Evolutionary conservation across 192 early-diverging fungal species (phyloP), one percentile per base, ranked within the genome.

Genomic region (Backusella australiensis): DNA sequence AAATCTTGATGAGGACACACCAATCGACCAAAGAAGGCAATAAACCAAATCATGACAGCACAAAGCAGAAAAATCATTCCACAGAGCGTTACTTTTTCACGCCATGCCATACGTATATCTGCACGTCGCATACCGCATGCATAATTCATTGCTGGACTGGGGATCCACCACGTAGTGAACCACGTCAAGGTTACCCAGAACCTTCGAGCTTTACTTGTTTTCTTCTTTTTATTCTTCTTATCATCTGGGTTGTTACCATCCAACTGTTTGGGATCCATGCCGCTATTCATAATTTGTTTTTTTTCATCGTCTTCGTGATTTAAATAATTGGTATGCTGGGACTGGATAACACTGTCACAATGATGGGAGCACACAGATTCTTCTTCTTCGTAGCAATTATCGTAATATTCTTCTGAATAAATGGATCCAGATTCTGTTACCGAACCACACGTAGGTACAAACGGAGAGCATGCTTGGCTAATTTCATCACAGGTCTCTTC

Each of bases 51-150:
- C 75, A 97, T 91, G 77, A 88, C 79, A 12, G 80, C 87, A 66
- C 93, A 94, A 66, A 97, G 78, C 53, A 95, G 85, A 36, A 91
- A 83, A 52, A 97, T 95, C 74, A 99, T 81, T 75, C 93, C 73
- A 76, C 95, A 96, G 17, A 99, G 86, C 2, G 98, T 92, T 4
- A 96, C 90, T 81, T 99, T 98, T 82, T 99, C 98, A 71, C 98
- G 89, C 98, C 98, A 99, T 14, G 98, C 98, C 86, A 94, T 90
- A 34, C 91, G 92, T 69, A 95, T 87, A 77, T 94, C 93, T 34
- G 85, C 85, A 73, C 90, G 87, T 79, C 89, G 86, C 90, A 96
- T 94, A 35, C 91, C 88, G 19, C 93, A 93, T 69, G 89, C 88
- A 69, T 75, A 85, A 26, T 35, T 76, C 52, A 99, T 78, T 6